A percentile compares a stretch with the other conserved stretches of the same genome.
Evolutionary conservation across 306 rosid genomes (phyloP).

Genomic region (Citrullus amarus): DNA sequence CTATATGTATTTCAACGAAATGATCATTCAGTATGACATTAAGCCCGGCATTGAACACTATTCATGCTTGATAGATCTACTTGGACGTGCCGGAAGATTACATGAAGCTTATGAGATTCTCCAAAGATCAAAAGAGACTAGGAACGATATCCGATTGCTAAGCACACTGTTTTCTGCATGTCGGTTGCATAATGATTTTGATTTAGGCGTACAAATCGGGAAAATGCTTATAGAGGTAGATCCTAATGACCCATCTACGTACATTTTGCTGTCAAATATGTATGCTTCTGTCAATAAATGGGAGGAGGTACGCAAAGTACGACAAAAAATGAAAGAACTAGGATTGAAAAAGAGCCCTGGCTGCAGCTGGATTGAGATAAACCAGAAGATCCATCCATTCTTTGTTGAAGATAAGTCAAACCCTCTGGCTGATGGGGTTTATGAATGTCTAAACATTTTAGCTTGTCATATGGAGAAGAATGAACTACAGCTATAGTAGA

Average conservation of each 20-base stretch:
- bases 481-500: conserved; percentile 9
- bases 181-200: conserved; percentile 37
- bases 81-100: conserved; percentile 79
- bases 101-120: conserved; percentile 58
- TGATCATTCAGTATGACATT: conserved; percentile 41
- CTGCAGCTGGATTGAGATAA: conserved; percentile 77
- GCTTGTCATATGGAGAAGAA: conserved; percentile 45
- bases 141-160: conserved; percentile 36
- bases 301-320: conserved; percentile 51
- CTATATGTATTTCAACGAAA: conserved; percentile 40
- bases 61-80: conserved; percentile 74
- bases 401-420: conserved; percentile 54
- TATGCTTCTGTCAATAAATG: conserved; percentile 56
- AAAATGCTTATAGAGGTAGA: conserved; percentile 36
- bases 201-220: conserved; percentile 48
- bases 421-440: conserved; percentile 31
- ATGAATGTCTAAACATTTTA: conserved; percentile 43
- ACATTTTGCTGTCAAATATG: conserved; percentile 42
- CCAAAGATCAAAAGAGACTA: conserved; percentile 39
- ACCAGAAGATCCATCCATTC: conserved; percentile 45
- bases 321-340: conserved; percentile 56
- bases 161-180: conserved; percentile 67
- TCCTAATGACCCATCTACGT: conserved; percentile 55
- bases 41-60: conserved; percentile 54
- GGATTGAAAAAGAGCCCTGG: conserved; percentile 70